Conservation (phyloP, 2,329 filamentous ascomycete species). For the Grosmannia clavigera region DNA sequence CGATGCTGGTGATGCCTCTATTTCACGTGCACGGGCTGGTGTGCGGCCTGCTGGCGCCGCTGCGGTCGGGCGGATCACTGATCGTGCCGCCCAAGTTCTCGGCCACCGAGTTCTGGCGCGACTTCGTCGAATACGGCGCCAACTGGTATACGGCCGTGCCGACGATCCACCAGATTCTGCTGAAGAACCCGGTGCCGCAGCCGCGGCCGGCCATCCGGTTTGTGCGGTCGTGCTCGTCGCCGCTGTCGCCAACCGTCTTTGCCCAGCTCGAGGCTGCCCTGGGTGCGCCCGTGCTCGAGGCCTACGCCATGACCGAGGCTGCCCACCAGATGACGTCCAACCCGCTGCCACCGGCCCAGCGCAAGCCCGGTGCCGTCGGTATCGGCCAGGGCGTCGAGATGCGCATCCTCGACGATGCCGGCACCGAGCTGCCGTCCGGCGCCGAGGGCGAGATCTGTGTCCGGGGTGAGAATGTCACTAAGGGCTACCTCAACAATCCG, state of each 20-base stretch:
- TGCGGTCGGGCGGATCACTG: conserved; percentile 65
- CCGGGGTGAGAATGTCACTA: conserved; percentile 69
- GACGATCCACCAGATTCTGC: conserved; percentile 80
- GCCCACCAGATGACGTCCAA: conserved; percentile 77
- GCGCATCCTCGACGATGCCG: conserved; percentile 59
- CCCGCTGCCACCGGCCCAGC: conserved; percentile 55
- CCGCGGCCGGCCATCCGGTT: conserved; percentile 67
- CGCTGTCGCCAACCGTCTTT: conserved; percentile 70
- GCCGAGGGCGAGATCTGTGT: conserved; percentile 74
- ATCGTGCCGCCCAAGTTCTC: conserved; percentile 72
- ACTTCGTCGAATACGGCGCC: conserved; percentile 61
- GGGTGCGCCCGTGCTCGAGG: conserved; percentile 71
- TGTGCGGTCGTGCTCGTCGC: conserved; percentile 78
- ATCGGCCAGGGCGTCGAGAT: conserved; percentile 75
- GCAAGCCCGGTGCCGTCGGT: conserved; percentile 72
- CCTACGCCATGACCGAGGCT: conserved; percentile 88
- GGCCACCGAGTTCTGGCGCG: conserved; percentile 68
- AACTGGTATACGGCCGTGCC: conserved; percentile 94
- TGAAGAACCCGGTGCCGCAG: conserved; percentile 57
- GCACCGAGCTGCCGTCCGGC: conserved; percentile 55
- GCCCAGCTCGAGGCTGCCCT: conserved; percentile 65
- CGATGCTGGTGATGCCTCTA: conserved; percentile 79
- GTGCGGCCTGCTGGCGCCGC: conserved; percentile 66
- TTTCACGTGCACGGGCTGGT: conserved; percentile 87
- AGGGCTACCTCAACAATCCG: conserved; percentile 74